Evolutionary conservation across 1,284 basidiomycete genomes (phyloP), one percentile per base, ranked within the genome.

Genomic region (Sporisorium iseilematis-ciliati): DNA sequence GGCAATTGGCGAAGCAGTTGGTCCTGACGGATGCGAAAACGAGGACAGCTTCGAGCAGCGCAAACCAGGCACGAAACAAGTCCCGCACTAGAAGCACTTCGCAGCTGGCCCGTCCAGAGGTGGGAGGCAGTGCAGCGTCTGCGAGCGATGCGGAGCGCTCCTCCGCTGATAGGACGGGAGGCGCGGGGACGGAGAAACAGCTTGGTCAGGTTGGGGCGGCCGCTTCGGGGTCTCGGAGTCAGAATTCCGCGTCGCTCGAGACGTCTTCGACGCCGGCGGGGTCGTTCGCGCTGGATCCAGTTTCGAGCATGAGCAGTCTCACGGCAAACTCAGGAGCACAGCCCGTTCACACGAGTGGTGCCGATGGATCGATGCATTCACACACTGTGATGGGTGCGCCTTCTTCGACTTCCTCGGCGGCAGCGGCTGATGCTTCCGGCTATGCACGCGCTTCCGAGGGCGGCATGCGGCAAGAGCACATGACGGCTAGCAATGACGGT

Each of bases 1-100:
- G 74, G 8, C 69, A 71, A 42, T 46, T 76, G 16, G 74, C 74
- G 16, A 76, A 76, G 53, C 74, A 76, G n/a, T 51, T 76, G 38
- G 67, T 76, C 0, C 23, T 76, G 58, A 73, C 69, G 18, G 74
- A 76, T 43, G 74, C 69, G 35, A 76, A 76, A 49, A 67, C 68
- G 3, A 56, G 73, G 29, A 56, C 48, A 8, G 58, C 65, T 6
- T 46, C 51, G 3, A 29, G 29, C 29, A 35, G 57, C 10, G n/a
- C 58, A 3, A 38, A 31, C 11, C 57, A 61, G 35, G 46, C 57
- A 12, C 57, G 60, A 3, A 58, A 31, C 57, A 65, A 63, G 42
- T 42, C 60, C 14, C 57, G 55, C 11, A 65, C 62, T 6, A 41
- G 51, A 42, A 64, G 58, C 40, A 51, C 50, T 1, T 40, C 53